These are phyloP conservation scores for Aspergillus sparsus DNA, from an alignment of 495 filamentous ascomycete species.

Conservation along the genomic window DNA sequence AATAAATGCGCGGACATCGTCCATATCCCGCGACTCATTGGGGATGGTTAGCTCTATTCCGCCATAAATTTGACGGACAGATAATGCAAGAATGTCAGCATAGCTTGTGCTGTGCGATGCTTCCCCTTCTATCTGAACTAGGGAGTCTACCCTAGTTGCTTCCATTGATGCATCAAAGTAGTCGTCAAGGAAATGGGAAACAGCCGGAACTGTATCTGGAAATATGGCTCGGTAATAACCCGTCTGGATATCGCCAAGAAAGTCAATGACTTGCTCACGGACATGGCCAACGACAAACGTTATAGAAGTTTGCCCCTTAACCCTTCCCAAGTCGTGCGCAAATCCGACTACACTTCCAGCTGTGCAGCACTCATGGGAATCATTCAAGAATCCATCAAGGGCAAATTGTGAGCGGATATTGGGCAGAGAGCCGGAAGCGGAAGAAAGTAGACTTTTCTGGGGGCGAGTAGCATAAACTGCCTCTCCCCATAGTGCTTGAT, in stretches of 20 bases:
- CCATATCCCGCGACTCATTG: constrained; percentile 40
- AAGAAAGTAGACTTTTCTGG: constrained; percentile 25
- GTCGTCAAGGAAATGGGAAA: constrained; percentile 43
- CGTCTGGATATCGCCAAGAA: constrained; percentile 39
- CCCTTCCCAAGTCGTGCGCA: constrained; percentile 39
- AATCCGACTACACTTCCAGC: constrained; percentile 37
- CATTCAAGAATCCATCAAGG: constrained; percentile 31
- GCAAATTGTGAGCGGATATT: constrained; percentile 33
- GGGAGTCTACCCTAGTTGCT: constrained; percentile 31
- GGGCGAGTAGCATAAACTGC: constrained; percentile 42
- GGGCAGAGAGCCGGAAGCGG: constrained; percentile 27
- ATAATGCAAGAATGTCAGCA: constrained; percentile 44
- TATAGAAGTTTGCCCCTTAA: constrained; percentile 27
- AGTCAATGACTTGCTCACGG: constrained; percentile 43
- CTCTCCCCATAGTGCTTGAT: constrained; percentile 45
- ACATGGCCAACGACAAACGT: constrained; percentile 48
- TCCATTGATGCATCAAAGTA: constrained; percentile 37
- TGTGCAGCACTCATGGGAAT: constrained; percentile 28
- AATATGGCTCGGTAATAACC: constrained; percentile 40
- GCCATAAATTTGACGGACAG: constrained; percentile 45
- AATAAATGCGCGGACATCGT: constrained; percentile 41
- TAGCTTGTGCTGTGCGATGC: constrained; percentile 40
- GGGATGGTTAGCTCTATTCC: constrained; percentile 46
- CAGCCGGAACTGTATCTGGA: constrained; percentile 28
- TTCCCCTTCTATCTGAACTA: constrained; percentile 27